A percentile compares a stretch with the other conserved stretches of the same genome.
Evolutionary conservation across 495 filamentous ascomycete genomes (phyloP).

Genomic region (Neurospora sp.): DNA sequence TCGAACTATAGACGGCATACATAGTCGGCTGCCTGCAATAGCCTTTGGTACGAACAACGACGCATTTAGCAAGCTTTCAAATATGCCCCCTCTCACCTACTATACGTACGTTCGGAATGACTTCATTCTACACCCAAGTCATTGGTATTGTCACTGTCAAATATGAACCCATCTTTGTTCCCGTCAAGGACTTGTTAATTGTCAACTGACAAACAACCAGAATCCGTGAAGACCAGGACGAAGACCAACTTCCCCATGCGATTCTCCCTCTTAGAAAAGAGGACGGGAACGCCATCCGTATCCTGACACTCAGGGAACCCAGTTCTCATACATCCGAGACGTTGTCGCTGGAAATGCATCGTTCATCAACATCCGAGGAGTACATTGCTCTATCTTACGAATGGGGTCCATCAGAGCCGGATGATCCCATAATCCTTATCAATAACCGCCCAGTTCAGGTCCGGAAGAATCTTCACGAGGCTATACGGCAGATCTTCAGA

Average conservation of each 20-base stretch:
- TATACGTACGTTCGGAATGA: background rate
- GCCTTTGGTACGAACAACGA: background rate
- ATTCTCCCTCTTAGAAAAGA: background rate
- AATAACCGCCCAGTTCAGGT: background rate
- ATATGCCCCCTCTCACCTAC: background rate
- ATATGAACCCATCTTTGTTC: background rate
- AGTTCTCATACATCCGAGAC: background rate
- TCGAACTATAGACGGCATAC: background rate
- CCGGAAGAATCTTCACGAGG: background rate
- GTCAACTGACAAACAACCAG: background rate
- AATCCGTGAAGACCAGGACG: background rate
- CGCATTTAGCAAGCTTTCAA: background rate
- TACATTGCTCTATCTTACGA: background rate
- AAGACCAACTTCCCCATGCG: background rate
- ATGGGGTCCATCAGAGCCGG: background rate
- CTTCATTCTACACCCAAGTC: background rate
- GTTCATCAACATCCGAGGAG: background rate
- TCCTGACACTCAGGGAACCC: background rate
- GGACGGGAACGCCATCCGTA: background rate
- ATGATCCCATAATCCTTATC: background rate
- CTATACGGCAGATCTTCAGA: background rate
- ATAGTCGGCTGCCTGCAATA: background rate
- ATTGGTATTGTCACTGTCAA: background rate
- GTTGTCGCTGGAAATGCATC: background rate
- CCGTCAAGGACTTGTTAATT: background rate